Evolutionary conservation across 2,329 filamentous ascomycete genomes (phyloP), one percentile per base, ranked within the genome.

Genomic region (Grosmannia clavigera): DNA sequence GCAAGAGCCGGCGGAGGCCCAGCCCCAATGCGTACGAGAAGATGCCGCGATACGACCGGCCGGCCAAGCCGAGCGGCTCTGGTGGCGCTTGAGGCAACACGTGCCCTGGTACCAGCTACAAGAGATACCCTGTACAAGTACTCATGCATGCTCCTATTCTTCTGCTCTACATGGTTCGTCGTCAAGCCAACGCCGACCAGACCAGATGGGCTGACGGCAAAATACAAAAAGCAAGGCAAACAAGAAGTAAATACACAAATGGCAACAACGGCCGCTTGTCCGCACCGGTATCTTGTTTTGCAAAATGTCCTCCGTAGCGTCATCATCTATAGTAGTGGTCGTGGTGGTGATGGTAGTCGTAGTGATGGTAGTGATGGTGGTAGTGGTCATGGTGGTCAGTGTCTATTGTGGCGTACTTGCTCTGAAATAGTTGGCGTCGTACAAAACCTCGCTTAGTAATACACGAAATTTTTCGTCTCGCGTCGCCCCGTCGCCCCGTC

Each of bases 21-120:
- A 90, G 87, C 68, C 88, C 88, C 27, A 92, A 92, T 71, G 88
- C 88, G 1, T 92, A 92, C 68, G 88, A 92, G 73, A 87, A 86
- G 72, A 81, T 90, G 70, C 85, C 85, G 2, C 59, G 56, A 19
- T 58, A 64, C 55, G 55, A 59, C 12, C 83, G 81, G 70, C 77
- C 77, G 61, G 31, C 60, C n/a, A 55, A 43, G 33, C 27, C 38
- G n/a, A 40, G 51, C 6, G 29, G 29, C n/a, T 66, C 25, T 19
- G 40, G 3, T 19, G 40, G 3, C 14, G 31, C 2, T 35, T 29
- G 14, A 54, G 12, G 25, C 14, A 51, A 16, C 22, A 22, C 22
- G 22, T 22, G 22, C 22, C 22, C 22, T 22, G 22, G 22, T 22
- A 22, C 22, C 22, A 22, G 22, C 22, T 22, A 22, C 22, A 22